These are phyloP conservation scores for Tricholoma sp. DNA, from an alignment of 768 basidiomycete genomes.

Conservation along the genomic window DNA sequence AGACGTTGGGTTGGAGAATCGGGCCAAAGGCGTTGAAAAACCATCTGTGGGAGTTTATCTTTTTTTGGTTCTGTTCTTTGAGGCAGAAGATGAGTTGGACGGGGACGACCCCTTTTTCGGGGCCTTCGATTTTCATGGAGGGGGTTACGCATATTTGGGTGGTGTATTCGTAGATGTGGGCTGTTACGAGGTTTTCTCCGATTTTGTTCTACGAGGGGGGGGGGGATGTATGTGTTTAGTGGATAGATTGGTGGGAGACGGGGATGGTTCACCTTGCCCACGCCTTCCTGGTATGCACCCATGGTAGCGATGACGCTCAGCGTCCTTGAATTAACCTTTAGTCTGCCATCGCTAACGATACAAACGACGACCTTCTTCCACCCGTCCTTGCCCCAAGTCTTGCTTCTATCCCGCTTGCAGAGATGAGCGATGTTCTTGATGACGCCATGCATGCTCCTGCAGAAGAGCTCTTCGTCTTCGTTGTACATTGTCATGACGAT, in stretches of 20 bases:
- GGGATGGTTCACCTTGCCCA: constrained; percentile 57
- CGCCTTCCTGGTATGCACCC: constrained; percentile 92
- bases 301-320: constrained; percentile 86
- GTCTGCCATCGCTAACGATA: constrained; percentile 82
- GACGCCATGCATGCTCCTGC: constrained; percentile 91
- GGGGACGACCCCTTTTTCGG: constrained; percentile 77
- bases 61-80: constrained; percentile 92
- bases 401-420: constrained; percentile 78
- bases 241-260: too few relatives aligned
- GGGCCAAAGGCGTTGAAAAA: constrained; percentile 90
- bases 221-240: background rate
- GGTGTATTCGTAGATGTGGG: constrained; percentile 93
- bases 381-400: constrained; percentile 95
- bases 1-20: constrained; percentile 85
- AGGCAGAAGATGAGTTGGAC: constrained; percentile 91
- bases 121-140: constrained; percentile 74
- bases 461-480: constrained; percentile 87
- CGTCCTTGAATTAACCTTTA: constrained; percentile 80
- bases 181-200: constrained; percentile 72
- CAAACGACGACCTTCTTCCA: constrained; percentile 99
- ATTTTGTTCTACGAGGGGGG: constrained; percentile 76
- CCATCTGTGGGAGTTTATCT: constrained; percentile 94
- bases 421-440: constrained; percentile 92
- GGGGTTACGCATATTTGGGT: constrained; percentile 85
- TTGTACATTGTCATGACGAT: constrained; percentile 99